Conservation (phyloP, 495 filamentous ascomycete genomes). For the Echria macrotheca region DNA sequence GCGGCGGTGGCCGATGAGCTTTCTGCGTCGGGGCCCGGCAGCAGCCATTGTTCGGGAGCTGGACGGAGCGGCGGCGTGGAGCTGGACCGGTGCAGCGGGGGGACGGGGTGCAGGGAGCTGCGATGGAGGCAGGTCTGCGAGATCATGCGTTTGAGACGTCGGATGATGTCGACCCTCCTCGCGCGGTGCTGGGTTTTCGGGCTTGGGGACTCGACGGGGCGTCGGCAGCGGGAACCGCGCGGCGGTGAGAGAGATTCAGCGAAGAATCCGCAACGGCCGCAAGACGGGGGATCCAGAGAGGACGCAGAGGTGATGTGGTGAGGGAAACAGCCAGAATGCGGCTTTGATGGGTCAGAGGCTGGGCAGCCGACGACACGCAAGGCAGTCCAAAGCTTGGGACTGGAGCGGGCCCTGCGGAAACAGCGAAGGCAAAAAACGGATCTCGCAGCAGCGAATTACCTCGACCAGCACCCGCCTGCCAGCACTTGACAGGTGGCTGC, state of each 20-base stretch:
- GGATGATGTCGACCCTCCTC: conserved; percentile 8
- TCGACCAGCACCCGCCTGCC: conserved; percentile 10
- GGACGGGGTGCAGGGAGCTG: conserved; percentile 23
- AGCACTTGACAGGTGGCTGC: conserved; percentile 13
- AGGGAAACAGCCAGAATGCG: conserved; percentile 16
- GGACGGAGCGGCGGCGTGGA: conserved; percentile 10
- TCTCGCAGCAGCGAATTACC: conserved; percentile 18
- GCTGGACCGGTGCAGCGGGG: conserved; percentile 14
- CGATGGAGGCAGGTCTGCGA: conserved; percentile 17
- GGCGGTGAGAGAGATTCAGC: conserved; percentile 16
- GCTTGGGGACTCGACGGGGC: conserved; percentile 4
- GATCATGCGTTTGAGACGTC: conserved; percentile 22
- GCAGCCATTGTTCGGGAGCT: conserved; percentile 26
- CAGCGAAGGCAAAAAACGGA: conserved; percentile 10
- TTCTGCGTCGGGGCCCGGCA: conserved; percentile 52
- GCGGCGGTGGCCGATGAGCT: conserved; percentile 70
- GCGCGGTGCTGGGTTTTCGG: conserved; percentile 6
- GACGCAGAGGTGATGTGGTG: not conserved
- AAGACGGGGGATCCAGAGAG: not conserved
- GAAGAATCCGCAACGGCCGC: conserved; percentile 10
- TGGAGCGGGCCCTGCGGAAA: conserved; percentile 8
- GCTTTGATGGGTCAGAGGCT: not conserved
- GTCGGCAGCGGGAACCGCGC: conserved; percentile 22
- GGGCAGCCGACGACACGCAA: not conserved
- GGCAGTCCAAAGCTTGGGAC: conserved; percentile 1